These are phyloP conservation scores for Colletotrichum sp. DNA, from an alignment of 2,329 filamentous ascomycete species.

Conservation along the genomic window DNA sequence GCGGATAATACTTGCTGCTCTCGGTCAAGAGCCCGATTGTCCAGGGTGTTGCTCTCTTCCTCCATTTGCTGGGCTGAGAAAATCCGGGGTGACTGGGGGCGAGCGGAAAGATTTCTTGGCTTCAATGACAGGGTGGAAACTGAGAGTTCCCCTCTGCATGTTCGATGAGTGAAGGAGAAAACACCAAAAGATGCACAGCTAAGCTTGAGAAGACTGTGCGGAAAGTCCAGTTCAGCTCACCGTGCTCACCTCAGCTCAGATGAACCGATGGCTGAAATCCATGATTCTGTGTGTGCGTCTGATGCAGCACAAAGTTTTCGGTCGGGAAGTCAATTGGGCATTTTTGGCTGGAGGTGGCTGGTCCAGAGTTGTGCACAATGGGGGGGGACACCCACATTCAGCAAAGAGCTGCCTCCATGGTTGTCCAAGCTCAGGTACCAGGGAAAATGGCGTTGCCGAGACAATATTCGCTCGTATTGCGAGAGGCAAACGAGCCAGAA, in stretches of 20 bases:
- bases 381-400: not conserved
- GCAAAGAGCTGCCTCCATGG: not conserved
- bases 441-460: not conserved
- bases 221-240: not conserved
- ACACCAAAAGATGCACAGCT: not conserved
- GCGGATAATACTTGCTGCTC: not conserved
- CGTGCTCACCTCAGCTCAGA: not conserved
- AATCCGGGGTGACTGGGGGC: constrained; percentile 5
- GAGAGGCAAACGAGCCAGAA: not conserved
- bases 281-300: not conserved
- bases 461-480: not conserved
- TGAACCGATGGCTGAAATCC: not conserved
- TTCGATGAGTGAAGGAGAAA: not conserved
- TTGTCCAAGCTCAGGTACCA: not conserved
- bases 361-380: not conserved
- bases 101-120: not conserved
- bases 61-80: not conserved
- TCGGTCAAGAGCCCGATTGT: not conserved
- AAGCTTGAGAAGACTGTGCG: not conserved
- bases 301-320: not conserved
- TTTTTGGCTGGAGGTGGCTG: not conserved
- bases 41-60: not conserved
- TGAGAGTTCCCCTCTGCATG: not conserved
- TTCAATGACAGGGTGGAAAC: not conserved
- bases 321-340: not conserved